phyloP scores from a whole-genome alignment of 2,329 filamentous ascomycete genomes.

The Cercospora citrullina region DNA sequence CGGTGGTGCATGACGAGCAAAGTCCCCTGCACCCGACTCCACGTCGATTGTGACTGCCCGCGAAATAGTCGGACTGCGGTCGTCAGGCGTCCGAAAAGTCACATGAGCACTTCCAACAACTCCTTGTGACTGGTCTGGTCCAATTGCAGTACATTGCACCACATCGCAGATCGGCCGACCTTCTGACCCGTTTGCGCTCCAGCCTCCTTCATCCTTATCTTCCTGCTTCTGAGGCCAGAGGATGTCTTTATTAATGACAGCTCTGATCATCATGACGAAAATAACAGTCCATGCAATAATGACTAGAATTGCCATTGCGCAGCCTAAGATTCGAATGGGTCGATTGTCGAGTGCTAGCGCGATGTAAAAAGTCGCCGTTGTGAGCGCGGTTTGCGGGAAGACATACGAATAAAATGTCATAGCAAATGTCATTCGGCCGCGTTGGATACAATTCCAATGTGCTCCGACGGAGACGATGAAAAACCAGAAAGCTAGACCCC shows the following conservation, averaged over 20 bases:
- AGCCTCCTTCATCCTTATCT: slow-evolving; percentile 63
- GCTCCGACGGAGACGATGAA: slow-evolving; percentile 78
- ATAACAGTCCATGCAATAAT: slow-evolving; percentile 69
- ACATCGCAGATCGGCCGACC: not conserved
- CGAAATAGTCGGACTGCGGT: not conserved
- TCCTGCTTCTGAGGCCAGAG: slow-evolving; percentile 74
- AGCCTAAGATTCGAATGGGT: slow-evolving; percentile 66
- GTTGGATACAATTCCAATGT: slow-evolving; percentile 65
- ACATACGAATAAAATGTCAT: slow-evolving; percentile 87
- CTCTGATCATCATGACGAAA: slow-evolving; percentile 67
- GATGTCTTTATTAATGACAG: slow-evolving; percentile 66
- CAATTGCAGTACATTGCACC: not conserved
- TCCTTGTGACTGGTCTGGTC: not conserved
- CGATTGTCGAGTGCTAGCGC: slow-evolving; percentile 51
- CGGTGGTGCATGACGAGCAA: not conserved
- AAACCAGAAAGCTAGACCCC: slow-evolving; percentile 82
- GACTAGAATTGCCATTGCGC: slow-evolving; percentile 65
- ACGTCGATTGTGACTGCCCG: not conserved
- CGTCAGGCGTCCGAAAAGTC: not conserved
- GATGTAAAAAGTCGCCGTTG: slow-evolving; percentile 70
- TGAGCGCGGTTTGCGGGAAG: slow-evolving; percentile 67
- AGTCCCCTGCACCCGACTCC: not conserved
- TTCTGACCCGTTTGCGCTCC: slow-evolving; percentile 33
- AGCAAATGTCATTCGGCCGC: slow-evolving; percentile 67
- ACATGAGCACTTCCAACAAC: not conserved